Base-by-base conservation (phyloP, 2,329 filamentous ascomycete species). In the Cordyceps cateniannulata region DNA sequence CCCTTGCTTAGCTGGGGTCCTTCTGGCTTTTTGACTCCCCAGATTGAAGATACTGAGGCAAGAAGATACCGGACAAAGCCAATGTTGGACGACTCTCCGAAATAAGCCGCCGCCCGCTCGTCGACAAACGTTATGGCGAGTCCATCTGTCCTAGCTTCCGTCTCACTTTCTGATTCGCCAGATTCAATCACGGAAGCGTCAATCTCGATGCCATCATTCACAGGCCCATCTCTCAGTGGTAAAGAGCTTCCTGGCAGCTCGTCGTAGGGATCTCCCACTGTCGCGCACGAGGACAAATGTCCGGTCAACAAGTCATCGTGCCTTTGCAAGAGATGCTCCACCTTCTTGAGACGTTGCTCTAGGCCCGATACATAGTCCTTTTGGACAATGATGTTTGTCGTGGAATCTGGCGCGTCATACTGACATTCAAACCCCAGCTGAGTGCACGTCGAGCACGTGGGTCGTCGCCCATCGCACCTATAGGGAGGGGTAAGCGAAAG, bases 1-100 rank as follows among this genome's bases (percentile, higher is more conserved):
- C 24, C 24, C 20, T 49, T 20, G 35, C 44, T 22, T 7, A 48
- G 22, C 52, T 56, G 22, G 7, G 35, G 29, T n/a, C 45, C 35
- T 4, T 61, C 42, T 9, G 59, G 32, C 14, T 61, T 56, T 18
- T 62, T 53, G 3, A 52, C 49, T 1, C 48, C 29, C 54, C 55
- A 59, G 8, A 59, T 58, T 5, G 55, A 14, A 48, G 58, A 40
- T 10, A 71, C 49, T 5, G 64, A 62, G 3, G 59, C 62, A 6
- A 64, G 60, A 14, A 68, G 62, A n/a, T 64, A 60, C 20, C 65
- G 60, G 3, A 63, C 65, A 20, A 68, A 68, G 14, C 63, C 63
- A 42, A 68, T 68, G 9, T 68, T 68, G 10, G 67, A 68, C 5
- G 66, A 65, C 16, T 67, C 62, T 3, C 66, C 66, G 48, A 68